phyloP scores from a whole-genome alignment of 1,139 yeast species.

The Magnusiomyces starmeri region DNA sequence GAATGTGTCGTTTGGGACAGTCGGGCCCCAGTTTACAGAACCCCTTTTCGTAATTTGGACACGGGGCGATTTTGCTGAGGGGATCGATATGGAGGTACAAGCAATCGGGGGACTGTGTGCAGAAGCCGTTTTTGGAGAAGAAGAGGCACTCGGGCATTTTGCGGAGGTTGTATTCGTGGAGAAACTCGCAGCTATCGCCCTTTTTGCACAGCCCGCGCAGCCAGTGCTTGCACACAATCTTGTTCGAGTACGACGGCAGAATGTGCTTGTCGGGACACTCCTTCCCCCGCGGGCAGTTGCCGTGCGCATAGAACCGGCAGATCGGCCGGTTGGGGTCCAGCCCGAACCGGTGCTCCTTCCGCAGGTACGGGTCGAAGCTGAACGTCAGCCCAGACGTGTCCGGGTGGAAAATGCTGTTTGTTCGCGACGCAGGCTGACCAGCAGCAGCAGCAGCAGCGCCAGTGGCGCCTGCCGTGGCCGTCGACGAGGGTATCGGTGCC shows the following conservation, averaged over 20 bases:
- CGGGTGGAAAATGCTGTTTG: conserved; percentile 21
- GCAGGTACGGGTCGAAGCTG: conserved; percentile 77
- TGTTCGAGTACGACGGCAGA: conserved; percentile 70
- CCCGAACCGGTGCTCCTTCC: conserved; percentile 75
- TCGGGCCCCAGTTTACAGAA: conserved; percentile 91
- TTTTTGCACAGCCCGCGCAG: conserved; percentile 93
- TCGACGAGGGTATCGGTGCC: background rate
- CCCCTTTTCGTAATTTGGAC: conserved; percentile 77
- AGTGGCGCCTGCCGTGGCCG: no score
- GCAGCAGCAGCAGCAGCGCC: background rate
- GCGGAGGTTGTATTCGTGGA: conserved; percentile 89
- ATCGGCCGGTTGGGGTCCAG: conserved; percentile 86
- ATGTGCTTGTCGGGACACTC: conserved; percentile 87
- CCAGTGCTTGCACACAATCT: conserved; percentile 97
- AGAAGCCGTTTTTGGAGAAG: conserved; percentile 72
- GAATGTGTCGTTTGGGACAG: conserved; percentile 75
- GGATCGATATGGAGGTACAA: conserved; percentile 90
- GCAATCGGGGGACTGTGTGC: conserved; percentile 94
- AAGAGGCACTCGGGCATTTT: conserved; percentile 97
- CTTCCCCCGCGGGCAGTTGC: conserved; percentile 77
- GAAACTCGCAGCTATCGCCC: conserved; percentile 91
- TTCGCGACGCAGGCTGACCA: background rate
- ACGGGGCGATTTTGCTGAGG: conserved; percentile 75
- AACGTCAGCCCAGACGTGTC: conserved; percentile 43
- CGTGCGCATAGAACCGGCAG: conserved; percentile 69